Conservation (phyloP, 345 rosid species). For the Ricinus communis region DNA sequence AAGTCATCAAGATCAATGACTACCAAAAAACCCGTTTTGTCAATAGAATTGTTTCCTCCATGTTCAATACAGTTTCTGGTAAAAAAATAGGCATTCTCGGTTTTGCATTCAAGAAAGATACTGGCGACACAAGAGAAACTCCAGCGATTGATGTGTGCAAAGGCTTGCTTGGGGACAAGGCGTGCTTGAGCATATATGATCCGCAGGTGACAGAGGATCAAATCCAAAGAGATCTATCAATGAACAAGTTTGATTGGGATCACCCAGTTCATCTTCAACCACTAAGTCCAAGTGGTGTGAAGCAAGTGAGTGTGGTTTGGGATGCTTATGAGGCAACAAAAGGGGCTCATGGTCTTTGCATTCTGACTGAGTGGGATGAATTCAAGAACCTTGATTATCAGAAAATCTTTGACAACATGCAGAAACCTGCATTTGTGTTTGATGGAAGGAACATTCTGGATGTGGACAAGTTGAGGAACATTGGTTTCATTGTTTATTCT, state of each 20-base stretch:
- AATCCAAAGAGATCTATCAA: slow-evolving; percentile 16
- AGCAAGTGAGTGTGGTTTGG: slow-evolving; percentile 14
- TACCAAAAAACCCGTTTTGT: slow-evolving; percentile 23
- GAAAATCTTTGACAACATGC: slow-evolving; percentile 22
- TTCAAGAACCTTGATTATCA: slow-evolving; percentile 28
- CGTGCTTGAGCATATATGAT: slow-evolving; percentile 18
- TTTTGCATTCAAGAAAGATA: slow-evolving; percentile 22
- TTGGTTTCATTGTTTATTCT: slow-evolving; percentile 28
- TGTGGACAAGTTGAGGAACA: slow-evolving; percentile 18
- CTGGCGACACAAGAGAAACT: slow-evolving; percentile 24
- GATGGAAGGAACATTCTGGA: slow-evolving; percentile 26
- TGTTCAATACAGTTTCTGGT: slow-evolving; percentile 26
- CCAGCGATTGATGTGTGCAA: slow-evolving; percentile 27
- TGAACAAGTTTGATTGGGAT: slow-evolving; percentile 24
- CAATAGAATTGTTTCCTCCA: slow-evolving; percentile 17
- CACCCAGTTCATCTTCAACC: slow-evolving; percentile 26
- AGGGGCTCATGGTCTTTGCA: slow-evolving; percentile 22
- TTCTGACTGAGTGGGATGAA: slow-evolving; percentile 25
- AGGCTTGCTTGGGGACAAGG: slow-evolving; percentile 21
- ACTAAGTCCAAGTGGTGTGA: slow-evolving; percentile 7
- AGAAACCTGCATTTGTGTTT: slow-evolving; percentile 28
- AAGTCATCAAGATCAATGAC: slow-evolving; percentile 23
- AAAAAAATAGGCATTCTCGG: slow-evolving; percentile 20
- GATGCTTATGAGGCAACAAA: slow-evolving; percentile 27
- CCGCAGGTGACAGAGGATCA: slow-evolving; percentile 19